Conservation (phyloP, 78 protist species). For the Cyanophora paradoxa region DNA sequence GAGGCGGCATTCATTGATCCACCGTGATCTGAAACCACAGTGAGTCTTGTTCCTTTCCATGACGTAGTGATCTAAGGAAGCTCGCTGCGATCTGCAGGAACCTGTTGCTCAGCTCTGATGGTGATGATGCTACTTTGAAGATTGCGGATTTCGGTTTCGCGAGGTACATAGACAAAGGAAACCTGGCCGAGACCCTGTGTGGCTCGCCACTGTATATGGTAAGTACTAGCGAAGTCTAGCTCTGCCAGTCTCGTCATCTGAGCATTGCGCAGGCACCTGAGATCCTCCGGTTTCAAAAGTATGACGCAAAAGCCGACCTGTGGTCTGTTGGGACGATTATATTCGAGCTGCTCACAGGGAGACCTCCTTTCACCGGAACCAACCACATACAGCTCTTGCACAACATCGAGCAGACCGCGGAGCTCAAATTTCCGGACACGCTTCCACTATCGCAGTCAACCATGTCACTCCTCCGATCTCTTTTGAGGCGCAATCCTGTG, state of each 20-base stretch:
- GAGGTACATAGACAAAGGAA: neutral
- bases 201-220: constrained; percentile 37
- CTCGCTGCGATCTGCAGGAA: neutral
- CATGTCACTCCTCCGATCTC: neutral
- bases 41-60: no score
- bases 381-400: constrained; percentile 5
- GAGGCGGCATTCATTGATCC: neutral
- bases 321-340: constrained; percentile 18
- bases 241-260: neutral
- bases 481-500: neutral
- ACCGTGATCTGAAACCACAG: constrained; percentile 28
- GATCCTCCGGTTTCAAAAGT: constrained; percentile 6
- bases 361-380: constrained; percentile 5
- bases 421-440: no score
- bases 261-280: constrained; percentile 5
- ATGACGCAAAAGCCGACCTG: constrained; percentile 24
- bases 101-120: neutral
- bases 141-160: constrained; percentile 38
- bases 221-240: no score
- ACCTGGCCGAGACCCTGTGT: constrained; percentile 27
- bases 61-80: no score
- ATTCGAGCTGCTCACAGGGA: neutral
- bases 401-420: neutral
- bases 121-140: constrained; percentile 7
- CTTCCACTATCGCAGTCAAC: no score